phyloP scores from a whole-genome alignment of 768 basidiomycete genomes.

The Suillus luteus region DNA sequence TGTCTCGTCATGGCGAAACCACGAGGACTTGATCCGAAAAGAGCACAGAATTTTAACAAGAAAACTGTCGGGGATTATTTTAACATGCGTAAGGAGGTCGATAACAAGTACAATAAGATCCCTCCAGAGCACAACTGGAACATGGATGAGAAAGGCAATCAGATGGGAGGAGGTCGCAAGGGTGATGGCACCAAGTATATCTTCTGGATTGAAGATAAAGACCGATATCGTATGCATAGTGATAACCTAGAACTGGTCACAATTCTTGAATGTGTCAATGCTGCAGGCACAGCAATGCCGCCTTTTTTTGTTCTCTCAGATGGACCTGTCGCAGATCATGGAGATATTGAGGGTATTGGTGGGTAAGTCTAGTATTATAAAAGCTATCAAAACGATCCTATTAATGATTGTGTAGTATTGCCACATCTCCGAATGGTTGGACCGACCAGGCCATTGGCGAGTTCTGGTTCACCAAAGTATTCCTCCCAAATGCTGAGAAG shows the following conservation, averaged over 20 bases:
- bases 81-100: neutral
- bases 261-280: slow-evolving; percentile 44
- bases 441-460: no score
- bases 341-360: no score
- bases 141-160: slow-evolving; percentile 16
- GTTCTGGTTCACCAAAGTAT: no score
- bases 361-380: no score
- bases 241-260: slow-evolving; percentile 46
- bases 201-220: slow-evolving; percentile 12
- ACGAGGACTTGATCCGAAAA: no score
- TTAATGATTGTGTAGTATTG: no score
- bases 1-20: no score
- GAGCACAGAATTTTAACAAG: slow-evolving; percentile 16
- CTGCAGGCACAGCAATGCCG: slow-evolving; percentile 37
- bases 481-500: no score
- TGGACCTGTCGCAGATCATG: no score
- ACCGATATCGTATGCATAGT: slow-evolving; percentile 30
- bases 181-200: slow-evolving; percentile 5
- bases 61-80: slow-evolving; percentile 3
- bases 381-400: no score
- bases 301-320: slow-evolving; percentile 36
- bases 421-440: no score
- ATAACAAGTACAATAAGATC: slow-evolving; percentile 13
- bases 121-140: slow-evolving; percentile 16
- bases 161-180: slow-evolving; percentile 13